A percentile compares a stretch with the other conserved stretches of the same genome.
Conservation (phyloP, 2,329 filamentous ascomycete genomes). For the Scolecobasidium constrictum region DNA sequence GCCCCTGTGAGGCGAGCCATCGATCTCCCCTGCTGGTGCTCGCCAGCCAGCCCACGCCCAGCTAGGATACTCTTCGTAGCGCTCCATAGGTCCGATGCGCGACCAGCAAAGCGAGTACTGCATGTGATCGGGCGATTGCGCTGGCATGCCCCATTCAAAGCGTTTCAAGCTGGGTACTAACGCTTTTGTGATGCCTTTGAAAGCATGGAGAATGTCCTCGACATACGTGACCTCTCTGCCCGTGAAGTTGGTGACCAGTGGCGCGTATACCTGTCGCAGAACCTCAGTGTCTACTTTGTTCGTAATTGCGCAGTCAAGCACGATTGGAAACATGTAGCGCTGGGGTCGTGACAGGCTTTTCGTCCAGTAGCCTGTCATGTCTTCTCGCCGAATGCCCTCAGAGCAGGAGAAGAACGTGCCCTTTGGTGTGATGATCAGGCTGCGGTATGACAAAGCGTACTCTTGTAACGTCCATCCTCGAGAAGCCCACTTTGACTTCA, state of each 20-base stretch:
- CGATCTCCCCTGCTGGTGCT: background rate
- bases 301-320: constrained; percentile 2
- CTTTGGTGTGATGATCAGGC: constrained; percentile 7
- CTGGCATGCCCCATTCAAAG: constrained; percentile 2
- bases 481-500: constrained; percentile 4
- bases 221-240: background rate
- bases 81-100: background rate
- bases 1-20: background rate
- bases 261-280: background rate
- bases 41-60: constrained; percentile 8
- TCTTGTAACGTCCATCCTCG: constrained; percentile 9
- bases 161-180: background rate
- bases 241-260: background rate
- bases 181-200: constrained; percentile 2
- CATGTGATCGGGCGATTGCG: background rate
- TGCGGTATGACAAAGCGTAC: constrained; percentile 5
- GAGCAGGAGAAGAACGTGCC: constrained; percentile 3
- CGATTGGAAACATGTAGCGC: constrained; percentile 4
- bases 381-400: constrained; percentile 5
- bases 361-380: background rate
- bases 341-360: background rate
- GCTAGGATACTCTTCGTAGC: background rate
- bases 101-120: background rate
- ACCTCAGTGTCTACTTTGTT: background rate
- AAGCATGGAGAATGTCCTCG: constrained; percentile 4